Conservation (phyloP, 805 yeast genomes). For the Metschnikowia cubensis region DNA sequence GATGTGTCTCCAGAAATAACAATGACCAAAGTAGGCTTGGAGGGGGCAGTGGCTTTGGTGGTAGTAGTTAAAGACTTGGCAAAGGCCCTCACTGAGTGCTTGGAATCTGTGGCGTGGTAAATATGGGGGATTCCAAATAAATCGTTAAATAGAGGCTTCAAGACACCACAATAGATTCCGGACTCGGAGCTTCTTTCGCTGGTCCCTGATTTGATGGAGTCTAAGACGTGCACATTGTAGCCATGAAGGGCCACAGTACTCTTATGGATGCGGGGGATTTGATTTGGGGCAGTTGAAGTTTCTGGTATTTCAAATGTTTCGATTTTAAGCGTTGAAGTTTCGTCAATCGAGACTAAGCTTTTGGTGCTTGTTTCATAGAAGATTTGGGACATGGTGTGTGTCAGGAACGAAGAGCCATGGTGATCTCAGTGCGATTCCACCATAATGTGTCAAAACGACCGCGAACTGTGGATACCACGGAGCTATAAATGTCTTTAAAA, state of each 20-base stretch:
- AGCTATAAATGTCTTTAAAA: not conserved
- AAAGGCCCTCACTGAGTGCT: constrained; percentile 36
- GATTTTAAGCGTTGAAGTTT: not conserved
- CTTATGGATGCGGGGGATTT: not conserved
- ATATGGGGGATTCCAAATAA: constrained; percentile 31
- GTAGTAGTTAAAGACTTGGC: constrained; percentile 27
- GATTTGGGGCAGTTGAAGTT: not conserved
- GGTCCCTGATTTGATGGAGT: constrained; percentile 48
- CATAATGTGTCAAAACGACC: not conserved
- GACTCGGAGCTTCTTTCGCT: constrained; percentile 27
- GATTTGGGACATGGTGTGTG: not conserved
- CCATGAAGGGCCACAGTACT: constrained; percentile 1
- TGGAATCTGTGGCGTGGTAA: constrained; percentile 42
- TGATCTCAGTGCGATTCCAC: not conserved
- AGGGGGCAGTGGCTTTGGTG: not conserved
- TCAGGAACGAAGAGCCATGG: not conserved
- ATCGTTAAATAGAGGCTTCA: constrained; percentile 45
- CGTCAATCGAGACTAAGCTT: not conserved
- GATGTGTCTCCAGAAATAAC: constrained; percentile 87
- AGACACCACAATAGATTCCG: constrained; percentile 38
- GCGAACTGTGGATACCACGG: not conserved
- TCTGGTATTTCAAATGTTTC: not conserved
- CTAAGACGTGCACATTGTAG: constrained; percentile 34
- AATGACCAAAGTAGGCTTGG: constrained; percentile 38
- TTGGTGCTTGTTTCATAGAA: constrained; percentile 5